Percentiles rank a stretch among this genome's conserved stretches.
phyloP scores from a whole-genome alignment of 2,329 filamentous ascomycete species.

The Colletotrichum spinosum region DNA sequence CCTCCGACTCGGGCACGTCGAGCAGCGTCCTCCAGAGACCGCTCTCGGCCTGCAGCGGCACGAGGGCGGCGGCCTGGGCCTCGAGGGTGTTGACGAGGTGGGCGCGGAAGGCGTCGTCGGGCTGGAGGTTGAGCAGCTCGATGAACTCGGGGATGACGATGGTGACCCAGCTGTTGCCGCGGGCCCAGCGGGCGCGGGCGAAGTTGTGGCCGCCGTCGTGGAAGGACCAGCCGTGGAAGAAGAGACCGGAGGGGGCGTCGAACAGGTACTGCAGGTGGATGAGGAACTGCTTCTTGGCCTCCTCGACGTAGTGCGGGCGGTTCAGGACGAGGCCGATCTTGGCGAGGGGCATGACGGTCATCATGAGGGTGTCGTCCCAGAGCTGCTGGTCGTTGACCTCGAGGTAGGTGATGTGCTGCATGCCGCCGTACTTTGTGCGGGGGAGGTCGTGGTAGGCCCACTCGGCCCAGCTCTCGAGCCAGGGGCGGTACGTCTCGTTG shows the following conservation, averaged over 20 bases:
- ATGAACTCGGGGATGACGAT: constrained; percentile 88
- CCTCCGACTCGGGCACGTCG: constrained; percentile 72
- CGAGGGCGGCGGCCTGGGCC: constrained; percentile 76
- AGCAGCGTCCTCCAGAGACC: constrained; percentile 83
- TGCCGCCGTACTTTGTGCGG: constrained; percentile 76
- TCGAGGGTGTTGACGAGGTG: constrained; percentile 73
- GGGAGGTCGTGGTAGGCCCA: constrained; percentile 84
- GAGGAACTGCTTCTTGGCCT: constrained; percentile 82
- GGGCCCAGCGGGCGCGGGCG: constrained; percentile 67
- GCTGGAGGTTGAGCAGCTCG: constrained; percentile 73
- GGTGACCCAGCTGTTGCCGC: constrained; percentile 80
- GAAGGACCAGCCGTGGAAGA: constrained; percentile 87
- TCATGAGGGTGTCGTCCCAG: constrained; percentile 91
- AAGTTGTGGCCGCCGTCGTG: constrained; percentile 74
- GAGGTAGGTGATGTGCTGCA: constrained; percentile 82
- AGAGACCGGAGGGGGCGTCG: constrained; percentile 77
- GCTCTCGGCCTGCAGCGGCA: constrained; percentile 66
- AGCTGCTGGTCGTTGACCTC: constrained; percentile 79
- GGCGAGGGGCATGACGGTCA: constrained; percentile 84
- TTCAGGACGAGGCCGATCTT: constrained; percentile 81
- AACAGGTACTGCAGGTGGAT: constrained; percentile 84
- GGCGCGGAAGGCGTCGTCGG: constrained; percentile 71
- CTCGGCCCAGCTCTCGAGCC: constrained; percentile 85
- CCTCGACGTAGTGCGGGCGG: constrained; percentile 78
- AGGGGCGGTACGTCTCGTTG: constrained; percentile 77